Evolutionary conservation across 257 asterid genomes (phyloP).

Genomic region (Nicotiana paniculata): DNA sequence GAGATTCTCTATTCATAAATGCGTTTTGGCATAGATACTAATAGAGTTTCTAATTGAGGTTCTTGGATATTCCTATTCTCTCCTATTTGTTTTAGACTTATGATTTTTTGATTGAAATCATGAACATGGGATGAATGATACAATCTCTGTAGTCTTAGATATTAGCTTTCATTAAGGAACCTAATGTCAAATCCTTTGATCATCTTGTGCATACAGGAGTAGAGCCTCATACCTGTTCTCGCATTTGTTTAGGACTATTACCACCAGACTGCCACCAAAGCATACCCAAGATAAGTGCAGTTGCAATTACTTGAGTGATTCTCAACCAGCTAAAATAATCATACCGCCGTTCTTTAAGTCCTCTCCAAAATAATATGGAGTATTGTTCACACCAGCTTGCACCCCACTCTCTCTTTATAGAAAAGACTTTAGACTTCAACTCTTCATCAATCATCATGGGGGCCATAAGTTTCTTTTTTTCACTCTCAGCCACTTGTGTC

Average conservation of each 20-base stretch:
- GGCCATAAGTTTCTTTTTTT: constrained; percentile 49
- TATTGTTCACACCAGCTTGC: constrained; percentile 87
- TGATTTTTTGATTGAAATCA: too few species aligned
- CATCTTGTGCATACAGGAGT: neutral
- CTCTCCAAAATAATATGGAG: constrained; percentile 65
- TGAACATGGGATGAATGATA: neutral
- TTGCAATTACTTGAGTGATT: constrained; percentile 78
- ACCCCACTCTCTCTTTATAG: constrained; percentile 77
- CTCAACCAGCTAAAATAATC: constrained; percentile 93
- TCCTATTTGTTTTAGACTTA: neutral
- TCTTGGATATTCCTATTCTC: too few species aligned
- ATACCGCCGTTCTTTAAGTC: constrained; percentile 81
- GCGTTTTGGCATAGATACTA: neutral
- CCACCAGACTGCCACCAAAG: constrained; percentile 94
- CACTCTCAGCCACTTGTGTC: constrained; percentile 58
- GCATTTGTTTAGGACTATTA: constrained; percentile 46
- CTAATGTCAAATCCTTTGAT: neutral
- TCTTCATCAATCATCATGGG: constrained; percentile 57
- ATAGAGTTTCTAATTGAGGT: too few species aligned
- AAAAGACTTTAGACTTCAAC: constrained; percentile 34
- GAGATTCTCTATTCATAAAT: neutral
- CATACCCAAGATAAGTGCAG: constrained; percentile 80
- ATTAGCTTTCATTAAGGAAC: neutral
- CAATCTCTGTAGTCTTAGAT: neutral
- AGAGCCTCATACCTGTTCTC: constrained; percentile 62